Percentiles rank a stretch among this genome's conserved stretches.
Conservation (phyloP, 2,329 filamentous ascomycete genomes). For the Nannizzia gypsea region DNA sequence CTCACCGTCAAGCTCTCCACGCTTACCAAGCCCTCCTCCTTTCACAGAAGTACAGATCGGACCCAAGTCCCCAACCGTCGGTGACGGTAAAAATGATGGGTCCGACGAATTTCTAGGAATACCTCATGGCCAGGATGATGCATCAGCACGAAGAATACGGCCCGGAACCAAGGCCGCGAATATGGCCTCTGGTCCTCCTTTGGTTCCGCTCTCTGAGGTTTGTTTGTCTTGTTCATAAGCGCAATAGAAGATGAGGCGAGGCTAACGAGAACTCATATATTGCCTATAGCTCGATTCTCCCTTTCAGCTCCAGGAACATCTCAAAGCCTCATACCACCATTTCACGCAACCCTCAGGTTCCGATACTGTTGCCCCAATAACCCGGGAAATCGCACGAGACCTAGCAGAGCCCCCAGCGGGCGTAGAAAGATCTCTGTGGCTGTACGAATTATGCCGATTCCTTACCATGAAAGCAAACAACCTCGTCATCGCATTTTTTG, state of each 20-base stretch:
- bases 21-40: slow-evolving; percentile 87
- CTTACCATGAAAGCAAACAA: slow-evolving; percentile 89
- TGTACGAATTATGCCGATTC: slow-evolving; percentile 95
- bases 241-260: background rate
- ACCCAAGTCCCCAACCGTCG: slow-evolving; percentile 59
- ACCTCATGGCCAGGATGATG: slow-evolving; percentile 53
- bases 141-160: slow-evolving; percentile 72
- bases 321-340: slow-evolving; percentile 79
- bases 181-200: slow-evolving; percentile 82
- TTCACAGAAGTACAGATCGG: slow-evolving; percentile 88
- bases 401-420: slow-evolving; percentile 70
- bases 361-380: slow-evolving; percentile 58
- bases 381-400: slow-evolving; percentile 58
- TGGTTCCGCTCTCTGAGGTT: slow-evolving; percentile 76
- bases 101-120: slow-evolving; percentile 39
- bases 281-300: slow-evolving; percentile 75
- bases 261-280: slow-evolving; percentile 4
- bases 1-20: slow-evolving; percentile 63
- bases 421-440: slow-evolving; percentile 80
- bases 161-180: slow-evolving; percentile 84
- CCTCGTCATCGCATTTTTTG: slow-evolving; percentile 83
- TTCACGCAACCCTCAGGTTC: slow-evolving; percentile 53
- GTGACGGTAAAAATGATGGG: slow-evolving; percentile 48
- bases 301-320: slow-evolving; percentile 93
- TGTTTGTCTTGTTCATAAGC: slow-evolving; percentile 3